A percentile compares a stretch with the other conserved stretches of the same genome.
Evolutionary conservation across 2,329 filamentous ascomycete species (phyloP).

Genomic region (Conoideocrella luteorostrata): DNA sequence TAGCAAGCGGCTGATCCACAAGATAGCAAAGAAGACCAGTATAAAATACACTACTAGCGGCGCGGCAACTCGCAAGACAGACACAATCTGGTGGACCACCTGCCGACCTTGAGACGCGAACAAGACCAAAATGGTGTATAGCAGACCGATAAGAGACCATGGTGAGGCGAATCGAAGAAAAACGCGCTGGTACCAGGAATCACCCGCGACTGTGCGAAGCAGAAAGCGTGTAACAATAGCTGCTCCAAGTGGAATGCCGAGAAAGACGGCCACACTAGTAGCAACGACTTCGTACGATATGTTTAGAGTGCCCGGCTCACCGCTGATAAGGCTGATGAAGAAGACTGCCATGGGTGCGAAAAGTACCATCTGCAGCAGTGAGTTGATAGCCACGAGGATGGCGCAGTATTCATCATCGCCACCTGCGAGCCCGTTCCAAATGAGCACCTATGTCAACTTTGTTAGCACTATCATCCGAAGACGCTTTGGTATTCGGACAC

Average conservation of each 20-base stretch:
- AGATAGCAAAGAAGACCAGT: constrained; percentile 64
- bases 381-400: constrained; percentile 69
- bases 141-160: constrained; percentile 70
- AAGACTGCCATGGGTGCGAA: constrained; percentile 63
- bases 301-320: constrained; percentile 16
- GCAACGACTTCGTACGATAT: constrained; percentile 63
- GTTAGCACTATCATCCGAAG: too few relatives aligned
- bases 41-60: constrained; percentile 78
- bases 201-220: constrained; percentile 48
- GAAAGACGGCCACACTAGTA: constrained; percentile 74
- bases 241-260: constrained; percentile 75
- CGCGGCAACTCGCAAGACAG: constrained; percentile 72
- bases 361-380: constrained; percentile 65
- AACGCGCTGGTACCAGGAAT: constrained; percentile 56
- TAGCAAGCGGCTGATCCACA: constrained; percentile 52
- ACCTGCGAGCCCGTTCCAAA: constrained; percentile 66
- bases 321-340: constrained; percentile 65
- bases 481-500: too few relatives aligned
- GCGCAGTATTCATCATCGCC: constrained; percentile 80
- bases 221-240: constrained; percentile 68
- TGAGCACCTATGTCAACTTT: too few relatives aligned
- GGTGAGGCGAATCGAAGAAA: constrained; percentile 66
- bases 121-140: constrained; percentile 81
- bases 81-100: constrained; percentile 76
- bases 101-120: constrained; percentile 75